Percentiles rank a stretch among this genome's conserved stretches.
These are phyloP conservation scores for Venturia asperata DNA, from an alignment of 2,329 filamentous ascomycete species.

Conservation along the genomic window DNA sequence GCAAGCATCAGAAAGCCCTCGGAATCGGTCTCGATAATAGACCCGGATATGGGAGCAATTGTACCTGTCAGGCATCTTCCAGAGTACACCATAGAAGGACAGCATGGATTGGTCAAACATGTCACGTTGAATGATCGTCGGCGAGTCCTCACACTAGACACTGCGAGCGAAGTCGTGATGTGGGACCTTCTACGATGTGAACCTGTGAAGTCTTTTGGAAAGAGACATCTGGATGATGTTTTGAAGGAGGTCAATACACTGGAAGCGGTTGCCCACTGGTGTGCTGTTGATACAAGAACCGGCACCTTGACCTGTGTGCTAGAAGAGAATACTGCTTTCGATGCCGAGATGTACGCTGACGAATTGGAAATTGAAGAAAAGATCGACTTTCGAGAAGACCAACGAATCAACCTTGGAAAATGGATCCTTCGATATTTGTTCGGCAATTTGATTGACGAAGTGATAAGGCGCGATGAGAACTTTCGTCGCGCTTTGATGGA, in stretches of 20 bases:
- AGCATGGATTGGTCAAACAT: slow-evolving; percentile 92
- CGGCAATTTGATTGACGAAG: slow-evolving; percentile 79
- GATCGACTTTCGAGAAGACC: slow-evolving; percentile 83
- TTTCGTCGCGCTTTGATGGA: slow-evolving; percentile 64
- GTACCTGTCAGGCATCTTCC: slow-evolving; percentile 38
- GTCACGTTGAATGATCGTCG: slow-evolving; percentile 84
- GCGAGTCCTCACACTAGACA: slow-evolving; percentile 84
- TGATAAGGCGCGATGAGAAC: slow-evolving; percentile 71
- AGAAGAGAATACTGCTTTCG: slow-evolving; percentile 93
- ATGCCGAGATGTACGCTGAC: slow-evolving; percentile 94
- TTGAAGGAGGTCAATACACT: slow-evolving; percentile 77
- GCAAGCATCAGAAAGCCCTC: slow-evolving; percentile 49
- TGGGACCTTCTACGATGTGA: slow-evolving; percentile 85
- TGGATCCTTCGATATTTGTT: slow-evolving; percentile 95
- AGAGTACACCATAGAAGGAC: slow-evolving; percentile 69
- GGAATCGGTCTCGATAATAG: slow-evolving; percentile 46
- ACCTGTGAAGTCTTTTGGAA: slow-evolving; percentile 86
- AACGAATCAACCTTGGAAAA: slow-evolving; percentile 92
- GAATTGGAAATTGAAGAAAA: slow-evolving; percentile 67
- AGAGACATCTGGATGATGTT: slow-evolving; percentile 88
- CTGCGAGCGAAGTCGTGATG: slow-evolving; percentile 85
- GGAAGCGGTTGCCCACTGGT: slow-evolving; percentile 92
- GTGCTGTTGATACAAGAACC: slow-evolving; percentile 86
- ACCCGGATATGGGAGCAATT: slow-evolving; percentile 42
- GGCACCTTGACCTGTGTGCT: slow-evolving; percentile 84